Evolutionary conservation across 495 filamentous ascomycete species (phyloP).

Genomic region (Neurospora terricola): DNA sequence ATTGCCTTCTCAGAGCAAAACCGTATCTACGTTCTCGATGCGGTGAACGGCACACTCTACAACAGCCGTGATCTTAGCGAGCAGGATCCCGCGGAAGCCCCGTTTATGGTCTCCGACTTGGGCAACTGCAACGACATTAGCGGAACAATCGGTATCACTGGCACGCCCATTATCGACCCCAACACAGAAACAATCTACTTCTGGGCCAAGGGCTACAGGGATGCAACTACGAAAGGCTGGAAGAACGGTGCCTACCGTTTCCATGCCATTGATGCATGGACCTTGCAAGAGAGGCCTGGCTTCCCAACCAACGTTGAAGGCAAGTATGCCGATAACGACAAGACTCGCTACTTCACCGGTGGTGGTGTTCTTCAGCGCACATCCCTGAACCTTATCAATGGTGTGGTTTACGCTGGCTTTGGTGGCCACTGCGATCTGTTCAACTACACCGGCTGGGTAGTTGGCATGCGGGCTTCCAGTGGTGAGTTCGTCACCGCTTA

Average conservation of each 20-base stretch:
- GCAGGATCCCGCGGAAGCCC: conserved; percentile 6
- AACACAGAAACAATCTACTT: conserved; percentile 29
- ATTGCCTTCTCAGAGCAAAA: conserved; percentile 22
- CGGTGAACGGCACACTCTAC: conserved; percentile 16
- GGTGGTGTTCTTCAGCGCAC: conserved; percentile 26
- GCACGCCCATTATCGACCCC: conserved; percentile 29
- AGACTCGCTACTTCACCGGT: conserved; percentile 24
- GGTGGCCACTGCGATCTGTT: conserved; percentile 26
- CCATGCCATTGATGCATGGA: conserved; percentile 27
- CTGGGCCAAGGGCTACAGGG: conserved; percentile 30
- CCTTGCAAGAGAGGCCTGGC: conserved; percentile 21
- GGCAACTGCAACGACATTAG: conserved; percentile 10
- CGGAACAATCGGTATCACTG: conserved; percentile 24
- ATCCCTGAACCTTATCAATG: conserved; percentile 24
- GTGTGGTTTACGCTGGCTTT: conserved; percentile 30
- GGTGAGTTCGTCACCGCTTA: conserved; percentile 6
- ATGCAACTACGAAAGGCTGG: conserved; percentile 17
- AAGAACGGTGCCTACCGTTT: conserved; percentile 22
- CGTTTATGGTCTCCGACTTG: conserved; percentile 12
- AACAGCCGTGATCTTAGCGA: conserved; percentile 5
- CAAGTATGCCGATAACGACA: conserved; percentile 21
- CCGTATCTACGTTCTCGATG: conserved; percentile 23
- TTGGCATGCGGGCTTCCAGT: conserved; percentile 15
- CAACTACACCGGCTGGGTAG: conserved; percentile 22
- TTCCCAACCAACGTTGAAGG: conserved; percentile 24